Base-by-base conservation (phyloP, 305 asterid genomes). In the Lippia alba region DNA sequence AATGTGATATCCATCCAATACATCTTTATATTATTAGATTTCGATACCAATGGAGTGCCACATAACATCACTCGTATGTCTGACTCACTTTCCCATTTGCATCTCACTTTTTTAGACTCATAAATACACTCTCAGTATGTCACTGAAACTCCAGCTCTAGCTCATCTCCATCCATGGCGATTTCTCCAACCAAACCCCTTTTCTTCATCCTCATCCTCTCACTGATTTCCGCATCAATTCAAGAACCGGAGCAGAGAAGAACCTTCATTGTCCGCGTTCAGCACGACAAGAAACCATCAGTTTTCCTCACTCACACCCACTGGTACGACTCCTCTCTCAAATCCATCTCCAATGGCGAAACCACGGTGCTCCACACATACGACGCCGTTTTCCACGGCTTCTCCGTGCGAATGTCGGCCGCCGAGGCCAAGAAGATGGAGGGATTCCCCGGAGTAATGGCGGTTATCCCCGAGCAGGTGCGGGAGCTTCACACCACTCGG, bases 401-500 rank as follows among this genome's bases (percentile, higher is more conserved):
- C 77, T 87, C 98, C 3, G 92, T 92, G 0, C 69, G 59, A 74
- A 87, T 92, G 57, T 69, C 92, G 0, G 59, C 70, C 12, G 20
- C 46, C 14, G 85, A 87, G 46, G 94, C 86, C 3, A 72, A 62
- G 45, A 78, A 64, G 72, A 82, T 93, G 5, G 81, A 63, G 24
- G 17, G 32, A 1, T 11, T 76, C 0, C 24, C 80, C 4, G 95
- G 87, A 54, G 14, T 93, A 51, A 30, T 91, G n/a, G 86, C 85
- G 46, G 87, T 89, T 15, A 82, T 89, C 64, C 97, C 93, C 5
- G 97, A 92, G 65, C 96, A 82, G 59, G 93, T 88, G 55, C 69
- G 96, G 75, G 89, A 73, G 0, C 0, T 91, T 61, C 94, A 89
- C 41, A 93, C 98, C 11, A 93, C 98, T 6, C 89, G 98, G 11